Base-by-base conservation (phyloP, 306 rosid genomes). In the Fagus sylvatica region DNA sequence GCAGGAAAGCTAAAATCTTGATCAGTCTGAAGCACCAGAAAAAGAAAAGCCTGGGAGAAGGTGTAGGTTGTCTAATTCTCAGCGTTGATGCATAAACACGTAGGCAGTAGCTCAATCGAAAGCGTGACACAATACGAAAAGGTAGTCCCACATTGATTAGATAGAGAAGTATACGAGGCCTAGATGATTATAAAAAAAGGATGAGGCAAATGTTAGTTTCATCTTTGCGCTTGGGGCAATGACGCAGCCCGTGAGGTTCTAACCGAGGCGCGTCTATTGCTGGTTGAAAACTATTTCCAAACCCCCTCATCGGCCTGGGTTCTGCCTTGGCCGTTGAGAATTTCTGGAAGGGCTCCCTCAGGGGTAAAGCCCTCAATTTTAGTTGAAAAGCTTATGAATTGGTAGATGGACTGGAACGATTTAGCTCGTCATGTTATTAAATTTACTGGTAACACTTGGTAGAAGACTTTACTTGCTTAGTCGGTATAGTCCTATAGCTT, bases 151-250 rank as follows among this genome's bases (percentile, higher is more conserved):
- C 70, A 37, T 16, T 12, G 46, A n/a, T 19, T 6, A 22, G 28
- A 37, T 11, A 36, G 10, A 37, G 28, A 37, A 64, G n/a, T 15
- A 1, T 11, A 30, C 1, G 46, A 64, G 28, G 28, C 30, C 30
- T 64, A 16, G 0, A 4, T 64, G 28, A n/a, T 0, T 15, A 64
- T 37, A 36, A 36, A 9, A 37, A 0, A 6, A 12, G 65, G 12
- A 13, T 12, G 51, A 46, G 51, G 51, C 4, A 1, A 0, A 2
- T 0, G 0, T 0, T 0, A 0, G 1, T 0, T 0, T 1, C 13
- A 59, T 59, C 65, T 59, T 59, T 59, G 65, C 17, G 65, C 65
- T 59, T 59, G 65, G 65, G 65, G 65, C 65, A 59, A 59, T 30
- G 65, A 59, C 65, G 65, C 65, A 59, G 65, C 37, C 28, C 8